Conservation (phyloP, 2,329 filamentous ascomycete genomes). For the Monilinia aucupariae region DNA sequence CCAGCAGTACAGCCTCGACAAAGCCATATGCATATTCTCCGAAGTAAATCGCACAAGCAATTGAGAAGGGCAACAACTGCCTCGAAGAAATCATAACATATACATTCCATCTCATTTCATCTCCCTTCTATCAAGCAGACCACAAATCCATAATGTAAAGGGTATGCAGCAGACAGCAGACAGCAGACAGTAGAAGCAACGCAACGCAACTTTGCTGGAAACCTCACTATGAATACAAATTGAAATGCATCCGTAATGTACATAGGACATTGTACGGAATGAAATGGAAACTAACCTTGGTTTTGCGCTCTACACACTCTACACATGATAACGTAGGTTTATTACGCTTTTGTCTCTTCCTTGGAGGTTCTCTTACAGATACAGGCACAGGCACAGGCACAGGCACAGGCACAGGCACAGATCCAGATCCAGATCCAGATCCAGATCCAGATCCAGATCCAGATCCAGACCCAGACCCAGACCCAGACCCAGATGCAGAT, state of each 20-base stretch:
- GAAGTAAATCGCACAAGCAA: too few species aligned
- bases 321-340: slow-evolving; percentile 76
- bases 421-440: too few species aligned
- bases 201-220: too few species aligned
- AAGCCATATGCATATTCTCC: neutral
- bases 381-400: slow-evolving; percentile 7
- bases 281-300: slow-evolving; percentile 51
- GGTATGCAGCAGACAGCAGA: neutral
- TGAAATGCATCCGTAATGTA: neutral
- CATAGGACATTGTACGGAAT: too few species aligned
- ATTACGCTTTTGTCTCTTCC: slow-evolving; percentile 76
- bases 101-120: neutral
- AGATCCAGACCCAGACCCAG: too few species aligned
- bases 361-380: slow-evolving; percentile 21
- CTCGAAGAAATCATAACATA: neutral
- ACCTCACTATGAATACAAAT: too few species aligned
- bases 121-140: too few species aligned
- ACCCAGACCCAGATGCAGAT: too few species aligned
- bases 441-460: too few species aligned
- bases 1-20: neutral
- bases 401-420: too few species aligned
- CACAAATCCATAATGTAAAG: neutral
- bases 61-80: too few species aligned
- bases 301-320: slow-evolving; percentile 78
- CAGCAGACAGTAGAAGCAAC: neutral